Conservation (phyloP, 768 basidiomycete species). For the Dentipellis fragilis region DNA sequence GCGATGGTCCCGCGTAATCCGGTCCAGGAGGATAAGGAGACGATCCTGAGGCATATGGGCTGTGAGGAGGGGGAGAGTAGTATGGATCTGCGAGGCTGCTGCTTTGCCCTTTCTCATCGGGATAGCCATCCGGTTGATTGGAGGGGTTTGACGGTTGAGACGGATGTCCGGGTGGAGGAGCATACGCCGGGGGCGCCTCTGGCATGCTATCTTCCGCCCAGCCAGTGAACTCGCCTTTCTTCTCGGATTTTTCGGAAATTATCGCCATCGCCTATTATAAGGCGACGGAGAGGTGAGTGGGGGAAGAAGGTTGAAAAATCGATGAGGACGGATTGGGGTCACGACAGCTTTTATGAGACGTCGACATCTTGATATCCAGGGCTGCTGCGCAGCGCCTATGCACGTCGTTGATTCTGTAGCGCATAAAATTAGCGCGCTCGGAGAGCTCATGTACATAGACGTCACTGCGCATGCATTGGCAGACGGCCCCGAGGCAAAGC, state of each 20-base stretch:
- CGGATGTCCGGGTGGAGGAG: background rate
- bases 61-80: background rate
- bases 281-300: no score
- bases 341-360: no score
- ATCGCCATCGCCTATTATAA: background rate
- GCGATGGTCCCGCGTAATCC: background rate
- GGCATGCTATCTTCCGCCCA: background rate
- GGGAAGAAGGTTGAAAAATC: no score
- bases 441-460: no score
- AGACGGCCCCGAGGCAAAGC: no score
- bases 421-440: no score
- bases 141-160: background rate
- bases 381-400: no score
- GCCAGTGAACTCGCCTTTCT: no score
- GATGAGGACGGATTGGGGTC: no score
- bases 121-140: background rate
- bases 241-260: background rate
- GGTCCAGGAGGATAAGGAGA: background rate
- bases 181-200: background rate
- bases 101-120: background rate
- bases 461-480: no score
- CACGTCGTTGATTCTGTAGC: no score
- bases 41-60: background rate
- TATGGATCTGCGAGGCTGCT: background rate
- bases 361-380: no score